Evolutionary conservation across 2,329 filamentous ascomycete species (phyloP), one percentile per base, ranked within the genome.

Genomic region (Daldinia eschscholtzii): DNA sequence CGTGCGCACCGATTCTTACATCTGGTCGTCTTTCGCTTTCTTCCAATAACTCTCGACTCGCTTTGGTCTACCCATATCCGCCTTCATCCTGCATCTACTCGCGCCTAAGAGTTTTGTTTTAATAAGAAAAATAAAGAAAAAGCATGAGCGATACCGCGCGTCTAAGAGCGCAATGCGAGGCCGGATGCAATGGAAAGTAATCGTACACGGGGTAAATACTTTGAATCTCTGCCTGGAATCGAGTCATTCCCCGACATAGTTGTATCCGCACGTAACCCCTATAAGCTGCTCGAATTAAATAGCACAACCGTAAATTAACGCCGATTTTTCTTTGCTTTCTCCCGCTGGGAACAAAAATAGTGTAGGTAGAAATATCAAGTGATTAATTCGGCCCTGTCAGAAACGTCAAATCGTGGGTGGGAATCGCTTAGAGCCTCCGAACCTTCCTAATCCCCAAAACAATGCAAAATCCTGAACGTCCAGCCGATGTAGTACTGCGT

Each of bases 381-480:
- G 60, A 71, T 71, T 67, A 72, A 55, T 61, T 58, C 53, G 61
- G 61, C 59, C 64, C 46, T 58, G 61, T 66, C 60, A 48, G 35
- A 71, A 66, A 67, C 65, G 59, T 68, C 64, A 69, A 52, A 67
- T 70, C 70, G 57, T 72, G 52, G 67, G 48, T 64, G 70, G 67
- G 64, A 71, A 72, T 72, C 67, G 57, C 59, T 62, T 37, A 70
- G 55, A 58, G 44, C 65, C 68, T 66, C 65, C 65, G 55, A 66
- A 61, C 65, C 63, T 55, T 57, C 50, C 70, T 30, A 58, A 46
- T 41, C 59, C 66, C 68, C 64, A 67, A 65, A 65, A 66, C 68
- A 68, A 76, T 72, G 72, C 68, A 67, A 72, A 48, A 50, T 65
- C 70, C 72, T 70, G 55, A 70, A 74, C 64, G 65, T 65, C 67